A percentile compares a stretch with the other conserved stretches of the same genome.
These are phyloP conservation scores for Tolypocladium amazonense DNA, from an alignment of 2,329 filamentous ascomycete genomes.

Conservation along the genomic window DNA sequence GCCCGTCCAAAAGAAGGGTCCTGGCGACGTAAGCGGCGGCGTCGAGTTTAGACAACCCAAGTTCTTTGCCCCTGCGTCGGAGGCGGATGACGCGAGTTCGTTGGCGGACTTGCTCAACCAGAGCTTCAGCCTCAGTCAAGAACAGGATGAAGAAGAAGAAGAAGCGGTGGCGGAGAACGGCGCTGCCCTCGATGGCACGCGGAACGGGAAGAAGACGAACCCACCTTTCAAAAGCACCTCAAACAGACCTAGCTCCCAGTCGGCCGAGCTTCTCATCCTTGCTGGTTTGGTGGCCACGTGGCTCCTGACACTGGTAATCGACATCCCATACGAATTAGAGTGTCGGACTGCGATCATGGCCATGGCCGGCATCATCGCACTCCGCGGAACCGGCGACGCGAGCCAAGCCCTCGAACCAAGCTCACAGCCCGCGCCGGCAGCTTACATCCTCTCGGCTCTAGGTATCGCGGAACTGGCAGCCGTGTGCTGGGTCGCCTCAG, in stretches of 20 bases:
- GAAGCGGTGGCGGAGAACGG: neutral
- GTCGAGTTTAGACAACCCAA: conserved; percentile 47
- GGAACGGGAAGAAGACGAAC: neutral
- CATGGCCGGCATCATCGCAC: conserved; percentile 16
- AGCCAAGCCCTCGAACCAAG: conserved; percentile 6
- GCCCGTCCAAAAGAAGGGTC: conserved; percentile 3
- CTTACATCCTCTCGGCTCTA: conserved; percentile 14
- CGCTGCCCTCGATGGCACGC: no score
- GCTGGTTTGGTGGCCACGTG: conserved; percentile 13
- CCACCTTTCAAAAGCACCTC: neutral
- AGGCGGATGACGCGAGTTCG: conserved; percentile 26
- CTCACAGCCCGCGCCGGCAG: conserved; percentile 8
- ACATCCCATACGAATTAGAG: conserved; percentile 15
- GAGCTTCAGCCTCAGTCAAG: conserved; percentile 30
- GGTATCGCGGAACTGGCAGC: conserved; percentile 20
- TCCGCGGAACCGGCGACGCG: conserved; percentile 18
- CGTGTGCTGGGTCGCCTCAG: conserved; percentile 22
- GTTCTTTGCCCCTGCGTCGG: conserved; percentile 48
- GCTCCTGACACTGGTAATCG: conserved; percentile 10
- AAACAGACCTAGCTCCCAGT: neutral
- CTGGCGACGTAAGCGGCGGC: conserved; percentile 5
- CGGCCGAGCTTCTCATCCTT: conserved; percentile 10
- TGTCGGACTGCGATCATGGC: conserved; percentile 15
- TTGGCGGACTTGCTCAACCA: conserved; percentile 33
- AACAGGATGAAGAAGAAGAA: conserved; percentile 12